Percentiles rank a stretch among this genome's conserved stretches.
Evolutionary conservation across 371 early-diverging fungal species (phyloP).

Genomic region (Funneliformis caledonium): DNA sequence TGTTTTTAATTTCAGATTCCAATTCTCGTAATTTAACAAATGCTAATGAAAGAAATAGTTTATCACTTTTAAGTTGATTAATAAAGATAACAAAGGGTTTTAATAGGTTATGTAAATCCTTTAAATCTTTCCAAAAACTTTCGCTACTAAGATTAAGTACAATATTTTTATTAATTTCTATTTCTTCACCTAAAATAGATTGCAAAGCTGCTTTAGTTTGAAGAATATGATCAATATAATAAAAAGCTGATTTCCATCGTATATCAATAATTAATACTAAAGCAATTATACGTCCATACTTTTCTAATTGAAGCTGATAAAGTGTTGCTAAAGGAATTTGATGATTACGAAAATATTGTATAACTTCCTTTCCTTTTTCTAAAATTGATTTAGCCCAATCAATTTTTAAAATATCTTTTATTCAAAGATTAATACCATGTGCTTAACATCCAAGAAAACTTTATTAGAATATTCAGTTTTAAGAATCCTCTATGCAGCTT

Average conservation of each 20-base stretch:
- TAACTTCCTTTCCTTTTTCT: background rate
- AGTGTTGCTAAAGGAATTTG: background rate
- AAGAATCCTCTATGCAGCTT: constrained; percentile 2
- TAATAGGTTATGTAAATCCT: background rate
- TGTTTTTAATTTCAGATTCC: background rate
- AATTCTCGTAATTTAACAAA: background rate
- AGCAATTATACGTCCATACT: background rate
- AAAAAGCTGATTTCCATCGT: background rate
- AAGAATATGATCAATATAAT: background rate
- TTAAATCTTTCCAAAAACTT: background rate
- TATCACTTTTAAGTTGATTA: background rate
- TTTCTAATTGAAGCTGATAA: background rate
- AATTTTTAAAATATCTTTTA: background rate
- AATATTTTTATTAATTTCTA: no score
- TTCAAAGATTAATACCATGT: background rate
- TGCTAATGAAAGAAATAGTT: background rate
- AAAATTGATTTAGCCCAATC: background rate
- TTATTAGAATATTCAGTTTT: background rate
- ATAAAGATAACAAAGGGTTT: background rate
- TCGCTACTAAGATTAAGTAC: no score
- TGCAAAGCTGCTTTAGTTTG: background rate
- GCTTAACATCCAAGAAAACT: background rate
- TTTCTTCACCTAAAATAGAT: background rate
- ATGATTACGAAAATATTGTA: background rate
- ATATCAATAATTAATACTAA: background rate